Evolutionary conservation across 176 grass and related monocot genomes (phyloP), one percentile per base, ranked within the genome.

Genomic region (Typha latifolia): DNA sequence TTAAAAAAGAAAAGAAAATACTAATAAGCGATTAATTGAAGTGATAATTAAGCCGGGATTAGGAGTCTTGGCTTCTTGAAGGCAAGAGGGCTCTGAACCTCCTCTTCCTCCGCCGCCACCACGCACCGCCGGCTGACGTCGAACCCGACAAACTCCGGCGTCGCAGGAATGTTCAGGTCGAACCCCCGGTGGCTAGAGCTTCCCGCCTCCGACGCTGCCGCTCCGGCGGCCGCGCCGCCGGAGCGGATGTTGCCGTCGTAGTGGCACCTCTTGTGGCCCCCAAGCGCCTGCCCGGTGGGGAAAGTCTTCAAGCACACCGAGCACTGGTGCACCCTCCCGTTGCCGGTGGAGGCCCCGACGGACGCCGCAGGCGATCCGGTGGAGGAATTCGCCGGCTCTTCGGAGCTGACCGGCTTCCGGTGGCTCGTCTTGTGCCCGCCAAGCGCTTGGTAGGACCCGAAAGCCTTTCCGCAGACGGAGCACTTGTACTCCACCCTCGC

Each of bases 381-480:
- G 16, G 48, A 49, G 0, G 93, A 82, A 23, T 81, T 66, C n/a
- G 89, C 86, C 4, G 86, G 78, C 47, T 86, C 83, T 1, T 82
- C 76, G 68, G 70, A 71, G 5, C 32, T 69, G 57, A 55, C 73
- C 12, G 90, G 49, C 0, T 84, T 66, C 12, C 94, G 78, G 89
- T 99, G 94, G 80, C 89, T 99, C 12, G 94, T 82, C 79, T 99
- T 99, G 86, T 99, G 94, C 5, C 94, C 94, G 0, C 94, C 94
- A 7, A 99, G 85, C 49, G 94, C 94, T 75, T 99, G 94, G 73
- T 88, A 91, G n/a, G 94, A 93, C 56, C 70, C 47, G 68, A 99
- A 99, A 14, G 75, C 80, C 73, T 93, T 99, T 57, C 94, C 94
- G 59, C 89, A 93, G 69, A 93, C 86, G 20, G 94, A 90, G 69